phyloP scores from a whole-genome alignment of 371 early-diverging fungal genomes.

The Massospora cicadina region DNA sequence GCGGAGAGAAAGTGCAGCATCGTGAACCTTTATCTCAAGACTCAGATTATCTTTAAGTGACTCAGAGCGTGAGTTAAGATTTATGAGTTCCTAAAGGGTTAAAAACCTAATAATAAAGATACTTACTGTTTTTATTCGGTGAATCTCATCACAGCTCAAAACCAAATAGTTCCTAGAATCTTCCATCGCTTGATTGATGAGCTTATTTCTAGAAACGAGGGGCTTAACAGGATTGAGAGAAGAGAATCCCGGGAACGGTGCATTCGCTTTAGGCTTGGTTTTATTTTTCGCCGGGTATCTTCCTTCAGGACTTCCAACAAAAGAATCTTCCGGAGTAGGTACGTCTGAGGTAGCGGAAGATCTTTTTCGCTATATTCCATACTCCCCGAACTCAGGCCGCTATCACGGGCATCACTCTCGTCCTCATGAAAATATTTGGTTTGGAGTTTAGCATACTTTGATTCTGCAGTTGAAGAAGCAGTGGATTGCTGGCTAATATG shows the following conservation, averaged over 20 bases:
- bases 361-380: background rate
- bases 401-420: background rate
- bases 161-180: background rate
- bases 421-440: background rate
- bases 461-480: background rate
- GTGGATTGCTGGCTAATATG: background rate
- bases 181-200: background rate
- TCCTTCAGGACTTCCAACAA: background rate
- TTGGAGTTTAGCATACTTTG: background rate
- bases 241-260: background rate
- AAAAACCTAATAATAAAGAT: background rate
- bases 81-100: background rate
- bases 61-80: slow-evolving; percentile 20
- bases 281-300: background rate
- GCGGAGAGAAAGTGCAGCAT: slow-evolving; percentile 39
- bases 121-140: slow-evolving; percentile 1
- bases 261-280: background rate
- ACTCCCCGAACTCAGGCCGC: background rate
- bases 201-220: background rate
- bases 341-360: background rate
- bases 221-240: background rate
- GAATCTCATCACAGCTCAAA: background rate
- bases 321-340: background rate
- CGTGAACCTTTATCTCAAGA: slow-evolving; percentile 43
- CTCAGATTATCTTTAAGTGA: slow-evolving; percentile 32